Conservation (phyloP, 805 yeast genomes). For the Ogataea salicorniae region DNA sequence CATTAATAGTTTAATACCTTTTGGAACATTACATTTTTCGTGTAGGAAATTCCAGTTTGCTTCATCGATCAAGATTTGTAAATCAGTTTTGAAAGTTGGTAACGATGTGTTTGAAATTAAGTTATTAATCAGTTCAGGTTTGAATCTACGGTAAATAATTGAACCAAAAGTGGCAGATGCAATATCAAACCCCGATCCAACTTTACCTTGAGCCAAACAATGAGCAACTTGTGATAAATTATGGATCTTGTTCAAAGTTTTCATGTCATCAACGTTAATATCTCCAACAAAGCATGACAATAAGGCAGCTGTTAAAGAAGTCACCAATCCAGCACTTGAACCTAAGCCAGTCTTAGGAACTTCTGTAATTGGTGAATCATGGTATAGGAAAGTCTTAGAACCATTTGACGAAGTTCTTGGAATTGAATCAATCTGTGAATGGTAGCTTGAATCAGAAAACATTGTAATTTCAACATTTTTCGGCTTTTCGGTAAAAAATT, state of each 20-base stretch:
- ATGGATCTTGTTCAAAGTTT: slow-evolving; percentile 47
- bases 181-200: slow-evolving; percentile 96
- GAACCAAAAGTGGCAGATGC: slow-evolving; percentile 95
- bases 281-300: slow-evolving; percentile 38
- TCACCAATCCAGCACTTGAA: slow-evolving; percentile 89
- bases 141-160: slow-evolving; percentile 72
- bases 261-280: slow-evolving; percentile 26
- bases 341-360: slow-evolving; percentile 96
- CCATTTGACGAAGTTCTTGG: slow-evolving; percentile 33
- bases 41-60: slow-evolving; percentile 59
- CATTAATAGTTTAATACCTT: slow-evolving; percentile 67
- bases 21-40: slow-evolving; percentile 59
- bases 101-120: slow-evolving; percentile 8
- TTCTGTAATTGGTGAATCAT: slow-evolving; percentile 50
- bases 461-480: slow-evolving; percentile 46
- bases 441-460: slow-evolving; percentile 85
- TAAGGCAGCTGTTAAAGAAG: slow-evolving; percentile 71
- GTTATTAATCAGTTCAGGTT: slow-evolving; percentile 43
- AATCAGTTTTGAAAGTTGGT: slow-evolving; percentile 20
- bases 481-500: slow-evolving; percentile 13
- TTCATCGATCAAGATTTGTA: slow-evolving; percentile 35
- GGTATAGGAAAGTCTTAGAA: slow-evolving; percentile 50
- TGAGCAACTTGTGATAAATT: slow-evolving; percentile 86
- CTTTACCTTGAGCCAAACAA: slow-evolving; percentile 89
- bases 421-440: slow-evolving; percentile 57